Conservation (phyloP, 23 red algal genomes). For the Chondrus crispus region DNA sequence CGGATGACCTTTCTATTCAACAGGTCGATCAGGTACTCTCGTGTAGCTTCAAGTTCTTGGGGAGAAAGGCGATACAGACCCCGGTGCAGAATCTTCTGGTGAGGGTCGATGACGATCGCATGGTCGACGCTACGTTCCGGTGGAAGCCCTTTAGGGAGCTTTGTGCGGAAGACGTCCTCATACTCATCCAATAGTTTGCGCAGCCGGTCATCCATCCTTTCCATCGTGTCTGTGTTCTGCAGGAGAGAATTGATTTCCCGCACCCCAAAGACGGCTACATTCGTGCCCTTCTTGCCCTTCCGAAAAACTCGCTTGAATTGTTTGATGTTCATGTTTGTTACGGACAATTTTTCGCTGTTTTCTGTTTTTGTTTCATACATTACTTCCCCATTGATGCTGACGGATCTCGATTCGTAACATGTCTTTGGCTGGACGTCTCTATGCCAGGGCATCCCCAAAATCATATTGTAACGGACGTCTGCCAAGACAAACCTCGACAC, state of each 20-base stretch:
- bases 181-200: background rate
- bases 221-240: no score
- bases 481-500: background rate
- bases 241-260: no score
- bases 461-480: background rate
- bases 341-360: background rate
- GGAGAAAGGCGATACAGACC: background rate
- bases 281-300: no score
- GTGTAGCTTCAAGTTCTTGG: background rate
- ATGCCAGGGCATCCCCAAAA: background rate
- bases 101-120: background rate
- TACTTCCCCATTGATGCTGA: background rate
- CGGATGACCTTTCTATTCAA: background rate
- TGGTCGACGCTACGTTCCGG: background rate
- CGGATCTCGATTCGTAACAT: background rate
- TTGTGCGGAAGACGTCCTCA: background rate
- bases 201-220: background rate
- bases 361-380: background rate
- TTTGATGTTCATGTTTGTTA: background rate
- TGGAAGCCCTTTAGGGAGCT: background rate
- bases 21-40: background rate
- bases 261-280: no score
- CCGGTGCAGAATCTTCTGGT: background rate
- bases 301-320: background rate
- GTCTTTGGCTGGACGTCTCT: background rate